phyloP scores from a whole-genome alignment of 345 rosid species.

The Lepidium didymum region DNA sequence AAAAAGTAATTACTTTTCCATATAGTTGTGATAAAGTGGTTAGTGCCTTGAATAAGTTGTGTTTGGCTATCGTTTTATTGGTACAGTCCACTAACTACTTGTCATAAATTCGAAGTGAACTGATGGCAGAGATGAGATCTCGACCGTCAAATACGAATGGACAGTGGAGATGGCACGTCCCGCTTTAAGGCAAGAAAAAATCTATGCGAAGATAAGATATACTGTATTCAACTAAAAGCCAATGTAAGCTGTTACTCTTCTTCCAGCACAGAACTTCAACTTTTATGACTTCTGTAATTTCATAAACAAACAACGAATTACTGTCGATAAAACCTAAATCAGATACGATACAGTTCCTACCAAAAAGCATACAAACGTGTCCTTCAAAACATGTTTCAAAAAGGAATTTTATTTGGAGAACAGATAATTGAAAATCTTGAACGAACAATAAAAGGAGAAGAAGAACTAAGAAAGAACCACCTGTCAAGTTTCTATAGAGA shows the following conservation, averaged over 20 bases:
- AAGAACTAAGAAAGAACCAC: constrained; percentile 4
- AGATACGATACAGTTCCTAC: constrained; percentile 11
- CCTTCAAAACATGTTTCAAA: constrained; percentile 14
- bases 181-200: constrained; percentile 5
- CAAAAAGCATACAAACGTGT: background rate
- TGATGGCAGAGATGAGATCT: constrained; percentile 17
- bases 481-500: constrained; percentile 9
- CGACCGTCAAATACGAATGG: constrained; percentile 26
- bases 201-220: constrained; percentile 21
- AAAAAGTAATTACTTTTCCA: background rate
- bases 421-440: background rate
- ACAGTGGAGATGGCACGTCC: constrained; percentile 28
- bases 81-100: constrained; percentile 17
- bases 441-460: background rate
- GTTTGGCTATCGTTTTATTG: background rate
- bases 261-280: background rate
- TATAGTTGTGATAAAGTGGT: background rate
- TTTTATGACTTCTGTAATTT: background rate
- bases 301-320: background rate
- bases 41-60: background rate
- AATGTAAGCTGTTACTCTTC: background rate
- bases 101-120: background rate
- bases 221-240: constrained; percentile 11
- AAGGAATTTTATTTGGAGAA: constrained; percentile 14
- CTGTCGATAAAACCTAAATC: background rate